Evolutionary conservation across 441 rosid genomes (phyloP).

Genomic region (Populus hybrid): DNA sequence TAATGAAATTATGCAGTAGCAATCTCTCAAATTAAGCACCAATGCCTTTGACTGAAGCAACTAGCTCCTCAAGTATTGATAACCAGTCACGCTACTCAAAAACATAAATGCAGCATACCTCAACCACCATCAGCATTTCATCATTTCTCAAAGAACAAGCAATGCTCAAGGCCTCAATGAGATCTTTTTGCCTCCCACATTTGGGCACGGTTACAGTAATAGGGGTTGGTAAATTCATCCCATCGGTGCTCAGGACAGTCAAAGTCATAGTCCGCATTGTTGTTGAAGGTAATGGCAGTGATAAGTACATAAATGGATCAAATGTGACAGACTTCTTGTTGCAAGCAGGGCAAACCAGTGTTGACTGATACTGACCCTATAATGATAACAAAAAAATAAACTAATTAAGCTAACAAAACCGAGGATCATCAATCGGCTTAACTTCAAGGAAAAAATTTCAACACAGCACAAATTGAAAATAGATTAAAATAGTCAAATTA

Average conservation of each 20-base stretch:
- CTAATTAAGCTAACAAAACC: not conserved
- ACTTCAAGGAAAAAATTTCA: not conserved
- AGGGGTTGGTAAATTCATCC: conserved; percentile 40
- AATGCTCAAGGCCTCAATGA: conserved; percentile 40
- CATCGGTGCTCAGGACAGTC: conserved; percentile 51
- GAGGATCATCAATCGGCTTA: conserved; percentile 1
- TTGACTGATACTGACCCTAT: conserved; percentile 70
- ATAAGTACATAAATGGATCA: conserved; percentile 74
- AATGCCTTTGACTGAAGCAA: not conserved
- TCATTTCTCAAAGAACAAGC: conserved; percentile 49
- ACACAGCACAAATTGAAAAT: not conserved
- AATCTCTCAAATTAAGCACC: not conserved
- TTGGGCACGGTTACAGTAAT: conserved; percentile 53
- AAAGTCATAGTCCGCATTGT: conserved; percentile 57
- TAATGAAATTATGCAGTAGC: not conserved
- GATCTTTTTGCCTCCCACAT: conserved; percentile 57
- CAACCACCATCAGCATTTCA: conserved; percentile 55
- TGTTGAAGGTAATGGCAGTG: conserved; percentile 68
- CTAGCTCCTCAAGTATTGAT: not conserved
- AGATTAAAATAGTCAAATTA: not conserved
- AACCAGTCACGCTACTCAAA: not conserved
- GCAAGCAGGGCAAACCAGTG: conserved; percentile 62
- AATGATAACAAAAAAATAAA: conserved; percentile 15
- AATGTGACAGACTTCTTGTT: conserved; percentile 59
- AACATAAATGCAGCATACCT: conserved; percentile 37